phyloP scores from a whole-genome alignment of 495 filamentous ascomycete species.

The Annulohypoxylon bovei region DNA sequence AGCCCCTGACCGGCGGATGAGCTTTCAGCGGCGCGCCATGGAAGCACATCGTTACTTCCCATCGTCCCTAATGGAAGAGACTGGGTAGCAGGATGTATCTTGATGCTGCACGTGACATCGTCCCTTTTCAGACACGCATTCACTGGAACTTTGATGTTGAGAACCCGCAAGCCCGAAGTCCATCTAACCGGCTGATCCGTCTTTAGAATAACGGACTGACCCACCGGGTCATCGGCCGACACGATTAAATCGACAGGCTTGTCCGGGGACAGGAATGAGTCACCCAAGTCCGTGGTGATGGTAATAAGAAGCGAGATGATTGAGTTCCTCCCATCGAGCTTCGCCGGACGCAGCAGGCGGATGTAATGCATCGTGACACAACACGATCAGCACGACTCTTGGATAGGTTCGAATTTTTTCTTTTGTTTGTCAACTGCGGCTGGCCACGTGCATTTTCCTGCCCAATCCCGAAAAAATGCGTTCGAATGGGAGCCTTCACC shows the following conservation, averaged over 20 bases:
- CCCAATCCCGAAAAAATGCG: conserved; percentile 21
- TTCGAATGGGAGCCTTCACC: conserved; percentile 13
- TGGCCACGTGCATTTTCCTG: conserved; percentile 22
- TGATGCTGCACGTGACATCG: conserved; percentile 46
- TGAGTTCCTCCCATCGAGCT: conserved; percentile 52
- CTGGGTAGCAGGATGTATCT: conserved; percentile 50
- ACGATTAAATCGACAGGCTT: conserved; percentile 65
- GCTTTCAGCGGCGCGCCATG: conserved; percentile 16
- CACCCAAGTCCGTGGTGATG: conserved; percentile 90
- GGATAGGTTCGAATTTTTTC: background rate
- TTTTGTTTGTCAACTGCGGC: background rate
- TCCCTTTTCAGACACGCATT: conserved; percentile 27
- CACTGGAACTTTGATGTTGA: conserved; percentile 52
- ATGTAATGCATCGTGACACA: conserved; percentile 72
- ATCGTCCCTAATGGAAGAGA: conserved; percentile 38
- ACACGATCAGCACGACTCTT: background rate
- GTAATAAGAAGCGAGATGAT: conserved; percentile 65
- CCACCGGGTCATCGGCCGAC: conserved; percentile 59
- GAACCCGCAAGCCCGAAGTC: conserved; percentile 53
- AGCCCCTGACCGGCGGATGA: conserved; percentile 40
- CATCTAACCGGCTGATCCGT: conserved; percentile 40
- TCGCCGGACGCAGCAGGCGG: conserved; percentile 75
- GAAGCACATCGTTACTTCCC: conserved; percentile 45
- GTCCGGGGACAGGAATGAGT: conserved; percentile 78
- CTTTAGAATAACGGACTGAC: conserved; percentile 48